phyloP scores from a whole-genome alignment of 2,329 filamentous ascomycete genomes.

The Blumeria graminis region DNA sequence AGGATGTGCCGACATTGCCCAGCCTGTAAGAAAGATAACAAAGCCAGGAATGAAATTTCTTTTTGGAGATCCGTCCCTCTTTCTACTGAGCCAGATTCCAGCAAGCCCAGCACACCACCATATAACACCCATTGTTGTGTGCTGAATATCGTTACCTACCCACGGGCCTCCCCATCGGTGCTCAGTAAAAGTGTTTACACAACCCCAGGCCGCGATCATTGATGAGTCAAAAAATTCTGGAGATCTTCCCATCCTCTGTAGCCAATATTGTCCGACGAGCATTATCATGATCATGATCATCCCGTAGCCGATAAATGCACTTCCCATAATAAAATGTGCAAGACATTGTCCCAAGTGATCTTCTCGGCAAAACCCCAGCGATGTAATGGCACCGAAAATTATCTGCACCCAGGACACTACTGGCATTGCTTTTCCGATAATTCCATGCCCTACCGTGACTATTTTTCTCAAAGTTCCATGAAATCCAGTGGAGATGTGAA shows the following conservation, averaged over 20 bases:
- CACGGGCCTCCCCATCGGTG: conserved; percentile 78
- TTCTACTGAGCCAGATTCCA: conserved; percentile 76
- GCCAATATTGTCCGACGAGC: conserved; percentile 69
- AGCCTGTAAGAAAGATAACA: conserved; percentile 78
- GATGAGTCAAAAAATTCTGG: conserved; percentile 93
- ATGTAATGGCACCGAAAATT: conserved; percentile 82
- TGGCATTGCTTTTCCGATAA: conserved; percentile 73
- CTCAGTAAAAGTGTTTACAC: conserved; percentile 94
- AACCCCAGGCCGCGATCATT: conserved; percentile 84
- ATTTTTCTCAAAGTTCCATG: conserved; percentile 52
- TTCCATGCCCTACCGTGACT: conserved; percentile 48
- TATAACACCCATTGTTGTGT: conserved; percentile 97
- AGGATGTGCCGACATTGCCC: conserved; percentile 82
- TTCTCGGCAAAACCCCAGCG: conserved; percentile 74
- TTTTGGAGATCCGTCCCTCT: conserved; percentile 62
- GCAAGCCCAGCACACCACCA: conserved; percentile 92
- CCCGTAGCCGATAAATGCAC: conserved; percentile 85
- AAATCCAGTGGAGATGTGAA: conserved; percentile 70
- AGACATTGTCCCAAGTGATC: conserved; percentile 83
- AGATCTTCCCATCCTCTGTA: conserved; percentile 57
- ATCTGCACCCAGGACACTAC: conserved; percentile 80
- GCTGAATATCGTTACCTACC: conserved; percentile 87
- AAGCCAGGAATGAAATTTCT: conserved; percentile 83
- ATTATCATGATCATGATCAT: conserved; percentile 69
- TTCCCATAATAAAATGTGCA: conserved; percentile 97